A percentile compares a stretch with the other conserved stretches of the same genome.
Evolutionary conservation across 2,329 filamentous ascomycete species (phyloP).

Genomic region (Penicillium sp.): DNA sequence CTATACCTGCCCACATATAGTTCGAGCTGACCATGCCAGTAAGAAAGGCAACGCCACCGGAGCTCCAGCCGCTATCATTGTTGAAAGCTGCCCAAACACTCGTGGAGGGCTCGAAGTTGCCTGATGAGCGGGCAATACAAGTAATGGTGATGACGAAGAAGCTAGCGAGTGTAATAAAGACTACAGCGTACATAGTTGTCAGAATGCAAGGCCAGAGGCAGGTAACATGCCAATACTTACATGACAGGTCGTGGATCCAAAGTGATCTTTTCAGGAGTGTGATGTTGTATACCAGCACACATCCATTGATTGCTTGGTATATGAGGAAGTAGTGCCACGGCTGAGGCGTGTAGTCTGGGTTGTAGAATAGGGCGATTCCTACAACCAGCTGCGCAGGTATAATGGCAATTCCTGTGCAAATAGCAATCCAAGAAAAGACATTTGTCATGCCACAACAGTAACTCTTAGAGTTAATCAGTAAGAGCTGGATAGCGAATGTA

Average conservation of each 20-base stretch:
- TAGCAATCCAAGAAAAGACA: not conserved
- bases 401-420: not conserved
- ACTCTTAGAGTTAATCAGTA: not conserved
- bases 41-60: not conserved
- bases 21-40: not conserved
- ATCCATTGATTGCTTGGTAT: not conserved
- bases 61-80: not conserved
- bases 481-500: not conserved
- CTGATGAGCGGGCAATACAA: not conserved
- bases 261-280: not conserved
- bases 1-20: not conserved
- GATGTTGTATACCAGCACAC: not conserved
- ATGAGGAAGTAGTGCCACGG: slow-evolving; percentile 1
- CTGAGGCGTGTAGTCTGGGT: not conserved
- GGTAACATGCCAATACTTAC: not conserved
- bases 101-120: not conserved
- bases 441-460: not conserved
- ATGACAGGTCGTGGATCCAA: not conserved
- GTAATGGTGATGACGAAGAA: not conserved
- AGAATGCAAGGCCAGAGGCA: not conserved
- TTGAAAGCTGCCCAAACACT: not conserved
- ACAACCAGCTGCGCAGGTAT: not conserved
- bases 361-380: not conserved
- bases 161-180: not conserved
- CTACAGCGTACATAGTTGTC: not conserved